Percentiles rank a stretch among this genome's conserved stretches.
These are phyloP conservation scores for Coniella lustricola DNA, from an alignment of 2,329 filamentous ascomycete species.

Conservation along the genomic window DNA sequence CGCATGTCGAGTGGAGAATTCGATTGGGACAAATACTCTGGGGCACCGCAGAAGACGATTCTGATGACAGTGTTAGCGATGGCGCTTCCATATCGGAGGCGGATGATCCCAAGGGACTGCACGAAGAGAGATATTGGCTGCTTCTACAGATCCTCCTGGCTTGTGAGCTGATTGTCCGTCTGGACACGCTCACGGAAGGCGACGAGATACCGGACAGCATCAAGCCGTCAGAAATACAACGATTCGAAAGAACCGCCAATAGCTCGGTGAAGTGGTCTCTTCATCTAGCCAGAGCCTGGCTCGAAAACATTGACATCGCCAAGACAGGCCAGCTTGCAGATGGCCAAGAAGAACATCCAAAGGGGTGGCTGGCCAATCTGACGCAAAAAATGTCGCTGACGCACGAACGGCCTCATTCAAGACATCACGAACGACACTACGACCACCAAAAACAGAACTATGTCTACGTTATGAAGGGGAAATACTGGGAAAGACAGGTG, in stretches of 20 bases:
- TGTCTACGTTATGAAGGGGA: conserved; percentile 46
- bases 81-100: conserved; percentile 44
- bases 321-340: conserved; percentile 30
- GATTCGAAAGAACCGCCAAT: conserved; percentile 56
- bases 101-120: conserved; percentile 41
- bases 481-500: conserved; percentile 51
- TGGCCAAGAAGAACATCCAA: conserved; percentile 20
- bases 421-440: conserved; percentile 30
- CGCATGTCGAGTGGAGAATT: conserved; percentile 67
- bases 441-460: conserved; percentile 29
- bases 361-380: conserved; percentile 50
- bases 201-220: conserved; percentile 49
- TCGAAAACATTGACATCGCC: conserved; percentile 59
- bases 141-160: conserved; percentile 58
- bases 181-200: conserved; percentile 56
- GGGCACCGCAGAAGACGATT: conserved; percentile 47
- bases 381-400: conserved; percentile 46
- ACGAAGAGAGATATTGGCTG: conserved; percentile 60
- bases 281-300: conserved; percentile 56
- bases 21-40: conserved; percentile 66
- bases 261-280: conserved; percentile 61
- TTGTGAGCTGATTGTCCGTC: conserved; percentile 57
- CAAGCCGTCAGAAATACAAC: conserved; percentile 49
- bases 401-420: conserved; percentile 23
- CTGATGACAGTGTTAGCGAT: conserved; percentile 47